Evolutionary conservation across 345 rosid species (phyloP).

Genomic region (Bruguiera parviflora): DNA sequence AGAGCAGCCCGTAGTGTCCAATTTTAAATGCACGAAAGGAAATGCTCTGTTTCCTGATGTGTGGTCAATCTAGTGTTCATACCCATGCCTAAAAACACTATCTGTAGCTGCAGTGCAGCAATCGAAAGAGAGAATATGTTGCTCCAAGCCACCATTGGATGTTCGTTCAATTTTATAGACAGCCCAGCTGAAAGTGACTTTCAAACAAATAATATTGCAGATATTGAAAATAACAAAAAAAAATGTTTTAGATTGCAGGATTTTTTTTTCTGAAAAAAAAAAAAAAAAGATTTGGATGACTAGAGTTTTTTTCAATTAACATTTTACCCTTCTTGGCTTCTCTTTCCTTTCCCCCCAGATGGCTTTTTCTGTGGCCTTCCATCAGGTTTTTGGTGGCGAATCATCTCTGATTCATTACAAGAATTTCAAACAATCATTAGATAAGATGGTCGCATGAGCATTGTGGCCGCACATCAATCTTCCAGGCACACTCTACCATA

Average conservation of each 20-base stretch:
- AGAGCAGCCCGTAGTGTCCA: not conserved
- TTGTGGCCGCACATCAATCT: slow-evolving; percentile 14
- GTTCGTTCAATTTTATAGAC: not conserved
- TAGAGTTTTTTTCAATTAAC: too few species aligned
- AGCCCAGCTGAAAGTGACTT: not conserved
- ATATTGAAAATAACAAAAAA: too few species aligned
- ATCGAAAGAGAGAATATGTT: not conserved
- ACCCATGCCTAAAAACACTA: not conserved
- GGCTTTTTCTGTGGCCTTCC: slow-evolving; percentile 4
- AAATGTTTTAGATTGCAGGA: not conserved
- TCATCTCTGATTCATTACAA: not conserved
- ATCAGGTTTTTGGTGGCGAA: slow-evolving; percentile 2
- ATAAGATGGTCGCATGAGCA: slow-evolving; percentile 1
- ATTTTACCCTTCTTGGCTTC: not conserved
- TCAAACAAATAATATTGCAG: not conserved
- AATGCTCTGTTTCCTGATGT: not conserved
- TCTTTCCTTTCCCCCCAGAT: slow-evolving; percentile 3
- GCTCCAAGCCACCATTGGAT: not conserved
- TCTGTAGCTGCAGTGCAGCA: not conserved
- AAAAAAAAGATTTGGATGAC: too few species aligned
- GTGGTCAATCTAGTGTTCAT: not conserved
- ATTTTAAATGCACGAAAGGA: not conserved
- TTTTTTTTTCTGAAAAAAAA: not conserved
- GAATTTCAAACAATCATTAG: slow-evolving; percentile 8
- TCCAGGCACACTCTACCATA: slow-evolving; percentile 16